Base-by-base conservation (phyloP, 768 basidiomycete genomes). In the Neoboletus subvelutipes region DNA sequence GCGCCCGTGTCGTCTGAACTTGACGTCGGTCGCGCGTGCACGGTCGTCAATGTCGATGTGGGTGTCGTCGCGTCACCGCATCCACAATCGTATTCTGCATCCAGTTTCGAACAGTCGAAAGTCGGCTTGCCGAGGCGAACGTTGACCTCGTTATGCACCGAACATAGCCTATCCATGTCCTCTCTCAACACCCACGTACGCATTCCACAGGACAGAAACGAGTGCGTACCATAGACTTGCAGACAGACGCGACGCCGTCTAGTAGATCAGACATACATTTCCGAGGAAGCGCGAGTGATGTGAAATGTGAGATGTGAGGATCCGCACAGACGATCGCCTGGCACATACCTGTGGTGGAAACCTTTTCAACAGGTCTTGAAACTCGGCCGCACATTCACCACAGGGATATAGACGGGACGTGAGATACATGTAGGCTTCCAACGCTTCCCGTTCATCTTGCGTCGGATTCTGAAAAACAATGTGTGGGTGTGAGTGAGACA, bases 371-470 rank as follows among this genome's bases (percentile, higher is more conserved):
- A 98, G 75, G 24, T 72, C 71, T 71, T 96, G 94, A 67, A 98
- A 96, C 64, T 98, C 92, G 33, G 82, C 64, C 0, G 96, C 96
- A 64, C 96, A 98, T 77, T 98, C 96, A 15, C 95, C 95, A 60
- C 96, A 98, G 0, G 96, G 96, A 66, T 98, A 98, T 52, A 98
- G 72, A 31, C 95, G 82, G 2, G 94, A 87, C 9, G 86, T 86
- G 45, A 98, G 82, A 67, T 94, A 80, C 71, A 98, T 87, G 71
- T 92, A 98, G 0, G 87, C 85, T 64, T 78, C 81, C 22, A 98
- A 77, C 0, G 96, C 92, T 29, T 86, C 82, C 48, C 92, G 81
- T 72, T 98, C 90, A 55, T 94, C 89, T 42, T 75, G 71, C 2
- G 92, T 88, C 36, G 96, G 96, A 39, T 83, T 76, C 93, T 96